phyloP scores from a whole-genome alignment of 73 alveolate species.

The Strombidium stylifer region DNA sequence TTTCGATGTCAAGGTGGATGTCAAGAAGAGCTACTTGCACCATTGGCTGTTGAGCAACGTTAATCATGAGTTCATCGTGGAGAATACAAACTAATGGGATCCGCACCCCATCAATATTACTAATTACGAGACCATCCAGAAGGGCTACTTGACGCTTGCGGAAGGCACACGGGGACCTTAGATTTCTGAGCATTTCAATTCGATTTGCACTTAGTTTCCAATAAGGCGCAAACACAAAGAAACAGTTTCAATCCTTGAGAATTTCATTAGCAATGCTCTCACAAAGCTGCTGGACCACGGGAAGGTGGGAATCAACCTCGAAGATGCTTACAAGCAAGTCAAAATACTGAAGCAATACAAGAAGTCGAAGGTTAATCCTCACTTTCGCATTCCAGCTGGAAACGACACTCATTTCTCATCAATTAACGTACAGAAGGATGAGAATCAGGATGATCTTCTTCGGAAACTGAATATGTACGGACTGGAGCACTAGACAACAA shows the following conservation, averaged over 20 bases:
- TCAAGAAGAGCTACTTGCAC: conserved; percentile 70
- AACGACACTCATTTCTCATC: no score
- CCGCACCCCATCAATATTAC: conserved; percentile 89
- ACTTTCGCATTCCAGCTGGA: no score
- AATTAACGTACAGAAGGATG: no score
- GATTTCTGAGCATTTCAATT: conserved; percentile 82
- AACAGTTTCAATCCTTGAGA: conserved; percentile 60
- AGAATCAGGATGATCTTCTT: no score
- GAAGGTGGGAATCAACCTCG: no score
- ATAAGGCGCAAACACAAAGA: conserved; percentile 72
- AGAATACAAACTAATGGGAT: conserved; percentile 86
- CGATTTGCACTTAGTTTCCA: conserved; percentile 83
- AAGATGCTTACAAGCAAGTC: no score
- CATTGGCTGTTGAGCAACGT: conserved; percentile 71
- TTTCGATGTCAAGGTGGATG: conserved; percentile 68
- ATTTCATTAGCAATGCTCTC: no score
- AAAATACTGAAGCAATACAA: no score
- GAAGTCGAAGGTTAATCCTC: no score
- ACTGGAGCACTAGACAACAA: no score
- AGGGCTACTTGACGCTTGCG: conserved; percentile 74
- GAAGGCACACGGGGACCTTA: conserved; percentile 83
- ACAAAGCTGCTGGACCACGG: no score
- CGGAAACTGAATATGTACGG: no score
- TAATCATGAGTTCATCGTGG: conserved; percentile 79
- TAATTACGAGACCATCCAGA: conserved; percentile 39